Base-by-base conservation (phyloP, 495 filamentous ascomycete species). In the Sabuloglossum arenarium region DNA sequence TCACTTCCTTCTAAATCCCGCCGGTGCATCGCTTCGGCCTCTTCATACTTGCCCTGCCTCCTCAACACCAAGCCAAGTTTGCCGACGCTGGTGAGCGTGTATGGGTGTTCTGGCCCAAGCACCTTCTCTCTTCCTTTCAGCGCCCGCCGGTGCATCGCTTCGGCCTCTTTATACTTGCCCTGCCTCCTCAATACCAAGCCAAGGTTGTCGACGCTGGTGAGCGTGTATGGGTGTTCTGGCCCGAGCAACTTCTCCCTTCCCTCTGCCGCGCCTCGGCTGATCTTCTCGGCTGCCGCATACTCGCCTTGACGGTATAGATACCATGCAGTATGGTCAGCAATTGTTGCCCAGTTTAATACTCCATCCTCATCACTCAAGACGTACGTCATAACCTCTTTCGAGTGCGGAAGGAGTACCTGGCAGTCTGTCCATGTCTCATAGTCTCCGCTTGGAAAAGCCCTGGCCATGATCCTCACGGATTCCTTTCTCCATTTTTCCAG, bases 341-440 rank as follows among this genome's bases (percentile, higher is more conserved):
- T 39, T 39, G 34, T 39, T 39, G 34, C 34, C 34, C 14, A 12
- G 14, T 39, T 39, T 39, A 39, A 39, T 12, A 39, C 34, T 16
- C 14, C 34, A 39, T 39, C 34, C 34, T 16, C 34, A 39, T 39
- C 34, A 39, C 34, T 39, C 34, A 12, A 16, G 6, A 16, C 14
- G 14, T 10, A 39, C 34, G 34, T 39, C 8, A 39, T 39, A 39
- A 39, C 34, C 14, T 39, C 34, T 39, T 39, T 39, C 34, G 34
- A 39, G 34, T 39, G 34, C 34, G 34, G 34, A 39, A 39, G 34
- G 34, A 39, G 34, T 16, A 16, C 14, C 34, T 16, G 34, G 34
- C 34, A 39, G 14, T 39, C 34, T 16, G 50, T 54, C 66, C 70
- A 65, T 43, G 62, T 70, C 54, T 69, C 59, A 56, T 59, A 63